Percentiles rank a stretch among this genome's conserved stretches.
These are phyloP conservation scores for Monosporascus sp. DNA, from an alignment of 2,329 filamentous ascomycete genomes.

Conservation along the genomic window DNA sequence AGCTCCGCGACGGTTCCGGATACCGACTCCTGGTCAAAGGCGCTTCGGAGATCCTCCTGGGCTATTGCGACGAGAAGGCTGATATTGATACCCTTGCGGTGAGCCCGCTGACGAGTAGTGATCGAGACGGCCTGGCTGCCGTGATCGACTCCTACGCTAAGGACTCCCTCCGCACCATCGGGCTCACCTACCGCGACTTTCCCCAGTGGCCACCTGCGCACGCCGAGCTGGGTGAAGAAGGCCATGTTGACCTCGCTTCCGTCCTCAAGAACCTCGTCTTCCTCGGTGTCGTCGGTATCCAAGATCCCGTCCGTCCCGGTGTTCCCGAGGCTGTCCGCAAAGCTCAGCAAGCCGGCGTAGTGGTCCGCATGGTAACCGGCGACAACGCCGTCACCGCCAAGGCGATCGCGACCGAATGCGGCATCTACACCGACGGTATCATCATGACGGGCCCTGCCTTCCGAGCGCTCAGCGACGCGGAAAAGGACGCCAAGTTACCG, in stretches of 20 bases:
- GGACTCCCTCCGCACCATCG: slow-evolving; percentile 69
- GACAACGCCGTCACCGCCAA: slow-evolving; percentile 68
- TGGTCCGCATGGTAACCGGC: slow-evolving; percentile 70
- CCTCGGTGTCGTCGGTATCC: slow-evolving; percentile 66
- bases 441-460: slow-evolving; percentile 67
- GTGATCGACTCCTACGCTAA: slow-evolving; percentile 58
- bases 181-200: slow-evolving; percentile 68
- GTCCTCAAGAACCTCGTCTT: slow-evolving; percentile 70
- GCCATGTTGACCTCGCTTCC: slow-evolving; percentile 55
- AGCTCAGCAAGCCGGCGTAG: slow-evolving; percentile 63
- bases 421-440: slow-evolving; percentile 58
- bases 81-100: slow-evolving; percentile 33
- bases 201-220: slow-evolving; percentile 65
- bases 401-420: slow-evolving; percentile 69
- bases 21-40: slow-evolving; percentile 51
- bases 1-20: slow-evolving; percentile 33
- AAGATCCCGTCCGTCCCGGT: slow-evolving; percentile 65
- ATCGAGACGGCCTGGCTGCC: slow-evolving; percentile 46
- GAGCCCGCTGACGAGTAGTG: slow-evolving; percentile 47
- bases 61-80: slow-evolving; percentile 32
- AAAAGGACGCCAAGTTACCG: slow-evolving; percentile 54
- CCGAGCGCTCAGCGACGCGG: slow-evolving; percentile 51
- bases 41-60: slow-evolving; percentile 50
- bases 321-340: slow-evolving; percentile 62
- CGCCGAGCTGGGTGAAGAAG: slow-evolving; percentile 46